Conservation (phyloP, 2,329 filamentous ascomycete genomes). For the Lachnellula subtilissima region DNA sequence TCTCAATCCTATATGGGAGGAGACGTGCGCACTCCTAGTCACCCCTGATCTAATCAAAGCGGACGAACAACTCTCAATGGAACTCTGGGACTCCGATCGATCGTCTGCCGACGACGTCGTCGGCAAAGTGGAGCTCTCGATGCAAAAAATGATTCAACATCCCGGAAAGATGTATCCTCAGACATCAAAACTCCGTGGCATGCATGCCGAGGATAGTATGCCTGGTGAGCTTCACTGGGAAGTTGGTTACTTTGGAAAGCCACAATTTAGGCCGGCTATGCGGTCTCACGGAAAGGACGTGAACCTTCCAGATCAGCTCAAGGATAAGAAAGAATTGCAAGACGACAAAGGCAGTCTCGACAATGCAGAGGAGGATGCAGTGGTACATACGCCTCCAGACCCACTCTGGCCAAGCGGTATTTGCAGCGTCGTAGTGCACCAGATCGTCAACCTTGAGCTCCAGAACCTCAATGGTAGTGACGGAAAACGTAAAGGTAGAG, state of each 20-base stretch:
- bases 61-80: constrained; percentile 86
- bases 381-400: constrained; percentile 85
- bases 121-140: constrained; percentile 87
- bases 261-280: constrained; percentile 77
- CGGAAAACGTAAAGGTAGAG: constrained; percentile 74
- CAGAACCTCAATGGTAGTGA: constrained; percentile 81
- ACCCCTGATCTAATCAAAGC: constrained; percentile 88
- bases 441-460: constrained; percentile 93
- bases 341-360: constrained; percentile 80
- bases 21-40: constrained; percentile 78
- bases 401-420: constrained; percentile 94
- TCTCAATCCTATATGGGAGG: constrained; percentile 88
- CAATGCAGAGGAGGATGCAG: constrained; percentile 72
- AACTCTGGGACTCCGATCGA: constrained; percentile 94
- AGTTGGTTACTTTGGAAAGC: constrained; percentile 91
- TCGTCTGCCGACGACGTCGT: constrained; percentile 92
- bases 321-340: constrained; percentile 71
- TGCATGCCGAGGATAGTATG: constrained; percentile 82
- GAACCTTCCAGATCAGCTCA: constrained; percentile 67
- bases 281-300: constrained; percentile 83
- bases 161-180: constrained; percentile 91
- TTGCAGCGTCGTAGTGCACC: constrained; percentile 80
- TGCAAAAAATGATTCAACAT: constrained; percentile 92
- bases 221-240: constrained; percentile 94
- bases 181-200: constrained; percentile 73